Percentiles rank a stretch among this genome's conserved stretches.
phyloP scores from a whole-genome alignment of 2,329 filamentous ascomycete species.

The Coniochaeta prunicola region DNA sequence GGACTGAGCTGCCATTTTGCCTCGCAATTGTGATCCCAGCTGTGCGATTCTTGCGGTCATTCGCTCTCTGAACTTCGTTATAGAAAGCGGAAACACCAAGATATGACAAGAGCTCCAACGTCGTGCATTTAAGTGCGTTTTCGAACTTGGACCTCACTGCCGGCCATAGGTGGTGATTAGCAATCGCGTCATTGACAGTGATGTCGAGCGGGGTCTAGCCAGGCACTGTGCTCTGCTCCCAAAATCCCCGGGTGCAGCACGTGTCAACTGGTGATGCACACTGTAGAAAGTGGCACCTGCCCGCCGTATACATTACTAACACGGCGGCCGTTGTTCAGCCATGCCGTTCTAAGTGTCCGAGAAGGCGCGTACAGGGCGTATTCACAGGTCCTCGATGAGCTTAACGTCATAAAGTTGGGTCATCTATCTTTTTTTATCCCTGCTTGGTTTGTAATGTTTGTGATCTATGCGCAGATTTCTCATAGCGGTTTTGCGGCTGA shows the following conservation, averaged over 20 bases:
- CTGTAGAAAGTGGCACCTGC: background rate
- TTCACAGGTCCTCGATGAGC: no score
- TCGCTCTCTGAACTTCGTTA: background rate
- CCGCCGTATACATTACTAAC: background rate
- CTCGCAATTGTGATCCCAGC: constrained; percentile 8
- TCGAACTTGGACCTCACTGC: background rate
- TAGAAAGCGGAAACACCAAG: background rate
- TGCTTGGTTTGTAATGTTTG: no score
- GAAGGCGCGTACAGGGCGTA: background rate
- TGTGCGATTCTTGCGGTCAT: constrained; percentile 1
- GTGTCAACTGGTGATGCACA: background rate
- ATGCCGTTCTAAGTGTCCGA: background rate
- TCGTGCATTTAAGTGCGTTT: background rate
- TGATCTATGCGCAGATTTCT: no score
- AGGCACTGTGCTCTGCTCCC: background rate
- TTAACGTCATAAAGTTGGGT: no score
- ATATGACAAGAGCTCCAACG: background rate
- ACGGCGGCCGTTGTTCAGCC: no score
- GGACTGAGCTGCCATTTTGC: constrained; percentile 39
- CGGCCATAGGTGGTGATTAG: background rate
- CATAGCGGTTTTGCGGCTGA: no score
- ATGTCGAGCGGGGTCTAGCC: background rate
- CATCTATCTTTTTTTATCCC: no score
- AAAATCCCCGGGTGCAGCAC: background rate
- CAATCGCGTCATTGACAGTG: background rate